A percentile compares a stretch with the other conserved stretches of the same genome.
Evolutionary conservation across 345 rosid species (phyloP).

Genomic region (Boechera divaricarpa): DNA sequence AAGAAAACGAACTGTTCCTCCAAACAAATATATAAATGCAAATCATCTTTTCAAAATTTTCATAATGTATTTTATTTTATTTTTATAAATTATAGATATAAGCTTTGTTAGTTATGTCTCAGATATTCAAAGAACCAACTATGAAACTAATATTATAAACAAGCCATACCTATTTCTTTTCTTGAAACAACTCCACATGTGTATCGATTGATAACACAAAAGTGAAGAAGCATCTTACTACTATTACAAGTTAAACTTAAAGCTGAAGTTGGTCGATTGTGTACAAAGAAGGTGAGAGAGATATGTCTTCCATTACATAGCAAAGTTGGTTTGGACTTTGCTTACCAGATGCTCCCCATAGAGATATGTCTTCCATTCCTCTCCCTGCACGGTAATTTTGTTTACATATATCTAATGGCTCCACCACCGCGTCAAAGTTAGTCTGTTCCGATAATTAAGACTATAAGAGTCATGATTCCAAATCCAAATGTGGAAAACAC

Average conservation of each 20-base stretch:
- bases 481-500: neutral
- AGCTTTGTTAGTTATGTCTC: too few species aligned
- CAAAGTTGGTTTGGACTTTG: conserved; percentile 75
- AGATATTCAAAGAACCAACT: neutral
- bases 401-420: conserved; percentile 74
- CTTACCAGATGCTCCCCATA: conserved; percentile 84
- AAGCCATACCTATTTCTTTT: neutral
- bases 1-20: neutral
- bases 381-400: conserved; percentile 34
- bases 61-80: too few species aligned
- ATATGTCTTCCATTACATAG: conserved; percentile 27
- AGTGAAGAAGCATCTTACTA: neutral
- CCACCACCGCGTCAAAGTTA: conserved; percentile 68
- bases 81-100: too few species aligned
- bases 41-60: neutral
- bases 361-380: conserved; percentile 61
- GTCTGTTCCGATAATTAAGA: conserved; percentile 56
- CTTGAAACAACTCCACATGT: neutral
- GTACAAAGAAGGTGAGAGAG: conserved; percentile 15
- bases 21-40: neutral
- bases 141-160: neutral
- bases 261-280: conserved; percentile 10
- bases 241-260: conserved; percentile 1
- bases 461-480: neutral
- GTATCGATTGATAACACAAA: neutral